Conservation (phyloP, 2,329 filamentous ascomycete genomes). For the Alternaria postmessia region DNA sequence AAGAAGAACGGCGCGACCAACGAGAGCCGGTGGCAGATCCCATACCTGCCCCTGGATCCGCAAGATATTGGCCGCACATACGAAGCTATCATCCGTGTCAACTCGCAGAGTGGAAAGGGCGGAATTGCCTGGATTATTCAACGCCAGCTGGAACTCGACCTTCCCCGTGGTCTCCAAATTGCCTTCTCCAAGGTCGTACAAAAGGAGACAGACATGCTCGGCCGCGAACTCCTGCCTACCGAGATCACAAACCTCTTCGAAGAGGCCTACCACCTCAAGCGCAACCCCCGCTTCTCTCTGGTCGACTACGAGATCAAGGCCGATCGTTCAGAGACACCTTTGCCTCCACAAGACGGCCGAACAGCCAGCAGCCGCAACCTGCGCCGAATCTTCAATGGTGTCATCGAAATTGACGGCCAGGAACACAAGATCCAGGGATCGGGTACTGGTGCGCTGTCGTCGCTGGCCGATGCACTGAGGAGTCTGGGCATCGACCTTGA, state of each 20-base stretch:
- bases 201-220: constrained; percentile 77
- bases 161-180: constrained; percentile 90
- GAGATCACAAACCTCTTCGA: constrained; percentile 93
- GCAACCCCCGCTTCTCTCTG: constrained; percentile 83
- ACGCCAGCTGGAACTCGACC: constrained; percentile 85
- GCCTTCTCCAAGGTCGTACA: constrained; percentile 92
- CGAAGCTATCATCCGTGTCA: constrained; percentile 97
- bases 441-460: constrained; percentile 91
- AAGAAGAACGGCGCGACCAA: constrained; percentile 65
- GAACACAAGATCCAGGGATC: constrained; percentile 81
- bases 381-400: constrained; percentile 82
- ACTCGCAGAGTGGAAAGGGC: constrained; percentile 94
- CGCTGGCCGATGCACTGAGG: constrained; percentile 81
- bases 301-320: constrained; percentile 91
- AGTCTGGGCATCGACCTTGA: constrained; percentile 85
- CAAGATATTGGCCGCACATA: constrained; percentile 95
- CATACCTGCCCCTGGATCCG: constrained; percentile 92
- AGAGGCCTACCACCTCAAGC: constrained; percentile 81
- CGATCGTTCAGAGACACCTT: constrained; percentile 80
- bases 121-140: constrained; percentile 95
- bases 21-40: constrained; percentile 81
- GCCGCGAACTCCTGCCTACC: constrained; percentile 80
- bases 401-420: constrained; percentile 80
- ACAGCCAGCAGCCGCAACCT: constrained; percentile 80
- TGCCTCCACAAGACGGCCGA: constrained; percentile 71